Evolutionary conservation across 78 protist species (phyloP), one percentile per base, ranked within the genome.

Genomic region (Dictyostelium discoideum): DNA sequence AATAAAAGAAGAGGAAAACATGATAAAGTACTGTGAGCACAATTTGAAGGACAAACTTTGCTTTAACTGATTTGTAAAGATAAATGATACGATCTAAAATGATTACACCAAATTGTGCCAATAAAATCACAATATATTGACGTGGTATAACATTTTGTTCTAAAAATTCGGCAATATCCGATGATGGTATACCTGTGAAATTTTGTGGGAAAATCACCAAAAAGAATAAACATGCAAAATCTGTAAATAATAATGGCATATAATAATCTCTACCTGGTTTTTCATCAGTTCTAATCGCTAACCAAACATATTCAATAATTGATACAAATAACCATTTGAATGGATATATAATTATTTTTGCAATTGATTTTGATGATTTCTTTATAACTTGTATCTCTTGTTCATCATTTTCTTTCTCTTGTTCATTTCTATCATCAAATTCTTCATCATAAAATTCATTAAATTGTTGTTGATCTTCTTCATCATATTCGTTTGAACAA

Each of bases 81-180:
- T 95, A 97, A 37, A 95, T 69, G 69, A 85, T 76, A 16, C 98
- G 88, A 72, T 97, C 96, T 5, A 95, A 29, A 6, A 94, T 48
- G 40, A 97, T 92, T 10, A 95, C 50, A 44, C 65, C 39, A 37
- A 95, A 95, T 82, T 97, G 97, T 6, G 81, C 29, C 20, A 88
- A 63, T 10, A 88, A 29, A 9, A 88, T 88, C 1, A 85, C 81
- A 29, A 88, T 88, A 11, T 80, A 88, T 65, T 88, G 93, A 78
- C 93, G 82, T 57, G 93, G 93, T n/a, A 88, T 88, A 13, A 88
- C 93, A 65, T 88, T 88, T 67, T 88, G 93, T 80, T 78, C 93
- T 26, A 88, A 29, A 77, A 88, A 88, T 20, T 88, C 86, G 0
- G 93, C 82, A 42, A 88, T 88, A 65, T 88, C 93, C 0, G 82